Evolutionary conservation across 768 basidiomycete species (phyloP).

Genomic region (Lactifluus echinatus): DNA sequence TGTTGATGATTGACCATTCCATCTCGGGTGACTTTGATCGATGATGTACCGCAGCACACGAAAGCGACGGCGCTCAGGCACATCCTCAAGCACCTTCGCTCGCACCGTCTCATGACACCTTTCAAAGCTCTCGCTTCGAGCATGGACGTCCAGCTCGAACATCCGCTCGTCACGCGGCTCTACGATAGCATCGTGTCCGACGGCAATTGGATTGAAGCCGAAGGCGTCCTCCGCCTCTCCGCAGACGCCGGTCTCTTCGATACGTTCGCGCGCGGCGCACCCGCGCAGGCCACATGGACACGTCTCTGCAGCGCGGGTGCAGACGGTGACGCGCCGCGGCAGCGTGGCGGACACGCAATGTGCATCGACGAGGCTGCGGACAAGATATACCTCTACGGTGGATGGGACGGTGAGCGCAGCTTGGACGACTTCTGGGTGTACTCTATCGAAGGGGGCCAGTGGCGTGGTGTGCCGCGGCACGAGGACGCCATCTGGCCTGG

Average conservation of each 20-base stretch:
- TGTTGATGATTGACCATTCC: constrained; percentile 15
- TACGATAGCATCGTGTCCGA: constrained; percentile 56
- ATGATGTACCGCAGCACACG: constrained; percentile 39
- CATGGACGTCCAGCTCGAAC: constrained; percentile 51
- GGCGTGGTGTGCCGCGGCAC: constrained; percentile 50
- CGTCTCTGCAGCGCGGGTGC: constrained; percentile 51
- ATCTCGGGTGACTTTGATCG: not conserved
- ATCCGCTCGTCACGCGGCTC: constrained; percentile 59
- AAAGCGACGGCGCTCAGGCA: constrained; percentile 59
- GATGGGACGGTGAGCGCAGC: constrained; percentile 65
- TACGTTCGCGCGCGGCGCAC: constrained; percentile 46
- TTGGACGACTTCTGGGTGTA: constrained; percentile 79
- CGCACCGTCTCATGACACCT: constrained; percentile 60
- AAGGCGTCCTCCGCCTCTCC: constrained; percentile 42
- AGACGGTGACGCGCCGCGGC: constrained; percentile 55
- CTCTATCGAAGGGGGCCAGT: constrained; percentile 47
- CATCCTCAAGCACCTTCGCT: constrained; percentile 68
- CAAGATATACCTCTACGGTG: constrained; percentile 68
- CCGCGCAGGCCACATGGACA: constrained; percentile 54
- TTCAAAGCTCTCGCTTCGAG: constrained; percentile 50
- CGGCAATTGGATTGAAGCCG: constrained; percentile 54
- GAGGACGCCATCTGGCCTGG: constrained; percentile 57
- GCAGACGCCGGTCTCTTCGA: constrained; percentile 54
- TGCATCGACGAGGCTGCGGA: constrained; percentile 59
- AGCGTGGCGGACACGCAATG: constrained; percentile 76